Conservation (phyloP, 2,329 filamentous ascomycete genomes). For the Plenodomus lindquistii region DNA sequence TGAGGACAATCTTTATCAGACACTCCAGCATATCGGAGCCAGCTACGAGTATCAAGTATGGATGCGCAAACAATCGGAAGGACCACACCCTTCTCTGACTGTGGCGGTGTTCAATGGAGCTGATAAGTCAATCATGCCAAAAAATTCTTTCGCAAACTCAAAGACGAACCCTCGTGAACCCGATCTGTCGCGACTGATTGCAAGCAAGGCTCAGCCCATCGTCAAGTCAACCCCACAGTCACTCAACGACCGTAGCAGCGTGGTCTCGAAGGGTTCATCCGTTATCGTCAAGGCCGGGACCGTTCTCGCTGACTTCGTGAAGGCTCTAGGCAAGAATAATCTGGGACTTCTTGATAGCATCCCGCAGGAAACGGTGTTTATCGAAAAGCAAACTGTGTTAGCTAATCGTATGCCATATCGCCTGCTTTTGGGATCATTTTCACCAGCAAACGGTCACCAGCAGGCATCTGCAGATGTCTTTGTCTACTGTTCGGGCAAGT, state of each 20-base stretch:
- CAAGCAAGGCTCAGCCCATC: too few species aligned
- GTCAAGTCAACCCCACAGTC: too few species aligned
- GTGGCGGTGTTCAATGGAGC: not conserved
- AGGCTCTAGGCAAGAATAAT: not conserved
- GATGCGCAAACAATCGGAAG: not conserved
- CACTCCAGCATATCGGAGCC: conserved; percentile 7
- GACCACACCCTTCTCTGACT: not conserved
- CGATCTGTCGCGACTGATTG: too few species aligned
- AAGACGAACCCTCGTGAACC: too few species aligned
- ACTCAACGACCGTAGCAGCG: too few species aligned
- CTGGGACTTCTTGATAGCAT: not conserved
- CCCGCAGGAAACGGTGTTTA: not conserved
- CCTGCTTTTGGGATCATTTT: not conserved
- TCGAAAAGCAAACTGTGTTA: not conserved
- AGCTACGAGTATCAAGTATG: conserved; percentile 8
- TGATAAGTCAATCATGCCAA: too few species aligned
- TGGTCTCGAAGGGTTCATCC: not conserved
- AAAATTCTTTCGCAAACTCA: too few species aligned
- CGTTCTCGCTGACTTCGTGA: not conserved
- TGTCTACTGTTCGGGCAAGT: not conserved
- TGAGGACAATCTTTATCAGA: conserved; percentile 2
- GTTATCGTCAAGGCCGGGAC: not conserved
- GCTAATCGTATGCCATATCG: not conserved
- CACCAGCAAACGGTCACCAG: not conserved
- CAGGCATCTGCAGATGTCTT: not conserved